Base-by-base conservation (phyloP, 768 basidiomycete species). In the Serendipita sp. region DNA sequence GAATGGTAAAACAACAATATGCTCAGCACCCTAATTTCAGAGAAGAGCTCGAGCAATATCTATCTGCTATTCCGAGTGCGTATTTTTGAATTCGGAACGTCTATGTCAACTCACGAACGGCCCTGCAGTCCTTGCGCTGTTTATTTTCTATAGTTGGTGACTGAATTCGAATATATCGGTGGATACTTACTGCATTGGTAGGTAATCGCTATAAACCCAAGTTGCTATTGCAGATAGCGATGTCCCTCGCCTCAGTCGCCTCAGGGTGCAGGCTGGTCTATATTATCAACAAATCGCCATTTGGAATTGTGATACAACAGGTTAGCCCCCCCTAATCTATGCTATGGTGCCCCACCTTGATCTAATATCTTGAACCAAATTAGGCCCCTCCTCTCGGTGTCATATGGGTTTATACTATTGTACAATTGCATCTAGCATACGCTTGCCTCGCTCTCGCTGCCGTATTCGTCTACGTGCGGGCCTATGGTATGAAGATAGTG, bases 1-100 rank as follows among this genome's bases (percentile, higher is more conserved):
- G 56, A 24, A 60, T 60, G 56, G 32, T 60, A 10, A 60, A 60
- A 35, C 56, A 32, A 60, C 56, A 60, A 35, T 60, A 60, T 35
- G 56, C 56, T 28, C 56, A 60, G 32, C 56, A 60, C n/a, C 56
- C 56, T 4, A 16, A n/a, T n/a, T 37, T 60, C 35, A 60, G 32
- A 32, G 56, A 60, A 28, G 56, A 60, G 56, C 10, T 60, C 35
- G 56, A 28, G 35, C 56, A 60, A 28, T 37, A 28, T 24, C 10
- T 60, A 16, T 32, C 24, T 32, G 56, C 56, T 7, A 35, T 60
- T 35, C 56, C 56, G 18, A 60, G 56, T 60, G 32, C 28, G 56
- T 60, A 60, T 3, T 60, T n/a, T 3, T 60, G 15, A 28, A 53
- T 13, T 41, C n/a, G 5, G 48, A 51, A 16, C 5, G 48, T 51